Evolutionary conservation across 2,329 filamentous ascomycete genomes (phyloP).

Genomic region (Samsoniella hepiali): DNA sequence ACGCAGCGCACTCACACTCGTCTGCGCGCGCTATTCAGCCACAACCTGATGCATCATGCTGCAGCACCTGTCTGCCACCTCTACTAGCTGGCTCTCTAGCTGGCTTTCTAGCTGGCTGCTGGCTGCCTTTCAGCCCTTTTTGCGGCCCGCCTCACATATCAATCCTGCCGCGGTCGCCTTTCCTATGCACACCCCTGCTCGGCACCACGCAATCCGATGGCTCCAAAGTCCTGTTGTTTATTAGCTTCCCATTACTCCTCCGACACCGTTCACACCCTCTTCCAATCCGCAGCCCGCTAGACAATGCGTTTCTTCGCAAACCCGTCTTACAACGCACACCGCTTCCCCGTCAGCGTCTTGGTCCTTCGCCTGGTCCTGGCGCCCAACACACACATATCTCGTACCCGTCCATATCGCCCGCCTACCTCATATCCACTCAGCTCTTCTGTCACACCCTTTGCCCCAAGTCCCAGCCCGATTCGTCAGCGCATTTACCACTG

Average conservation of each 20-base stretch:
- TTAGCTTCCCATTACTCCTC: not conserved
- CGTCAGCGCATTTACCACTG: not conserved
- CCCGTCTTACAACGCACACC: slow-evolving; percentile 12
- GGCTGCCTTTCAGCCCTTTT: slow-evolving; percentile 15
- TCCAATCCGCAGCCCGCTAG: not conserved
- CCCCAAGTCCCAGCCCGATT: slow-evolving; percentile 9
- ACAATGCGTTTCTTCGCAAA: not conserved
- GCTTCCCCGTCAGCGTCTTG: slow-evolving; percentile 14
- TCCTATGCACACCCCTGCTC: not conserved
- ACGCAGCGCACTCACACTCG: not conserved
- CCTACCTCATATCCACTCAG: slow-evolving; percentile 10
- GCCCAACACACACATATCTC: slow-evolving; percentile 14
- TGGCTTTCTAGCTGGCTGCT: not conserved
- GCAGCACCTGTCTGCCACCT: not conserved
- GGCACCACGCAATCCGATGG: not conserved
- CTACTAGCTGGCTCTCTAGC: not conserved
- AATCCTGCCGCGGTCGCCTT: not conserved
- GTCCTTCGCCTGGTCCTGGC: slow-evolving; percentile 12
- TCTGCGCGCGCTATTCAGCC: slow-evolving; percentile 5
- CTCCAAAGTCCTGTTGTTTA: not conserved
- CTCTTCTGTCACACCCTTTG: slow-evolving; percentile 14
- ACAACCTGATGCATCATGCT: slow-evolving; percentile 7
- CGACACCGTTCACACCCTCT: slow-evolving; percentile 14
- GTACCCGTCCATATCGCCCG: slow-evolving; percentile 10
- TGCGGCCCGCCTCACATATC: slow-evolving; percentile 5